Evolutionary conservation across 2,329 filamentous ascomycete genomes (phyloP).

Genomic region (Fusarium nurragi): DNA sequence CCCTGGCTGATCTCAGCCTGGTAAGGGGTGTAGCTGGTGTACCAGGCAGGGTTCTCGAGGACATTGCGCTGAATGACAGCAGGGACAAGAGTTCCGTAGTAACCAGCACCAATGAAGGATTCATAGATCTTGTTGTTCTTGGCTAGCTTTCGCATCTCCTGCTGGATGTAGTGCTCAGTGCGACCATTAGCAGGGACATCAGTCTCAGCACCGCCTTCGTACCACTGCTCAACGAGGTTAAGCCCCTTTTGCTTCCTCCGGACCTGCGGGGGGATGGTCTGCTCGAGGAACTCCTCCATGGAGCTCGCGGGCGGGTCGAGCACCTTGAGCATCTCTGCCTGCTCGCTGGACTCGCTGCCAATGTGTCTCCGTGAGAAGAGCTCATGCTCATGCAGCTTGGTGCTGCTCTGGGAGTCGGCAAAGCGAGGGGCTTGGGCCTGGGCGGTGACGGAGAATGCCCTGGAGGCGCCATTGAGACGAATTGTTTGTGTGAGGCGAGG

Average conservation of each 20-base stretch:
- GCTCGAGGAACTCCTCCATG: slow-evolving; percentile 83
- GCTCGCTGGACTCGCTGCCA: slow-evolving; percentile 75
- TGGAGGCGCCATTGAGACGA: slow-evolving; percentile 17
- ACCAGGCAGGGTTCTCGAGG: slow-evolving; percentile 93
- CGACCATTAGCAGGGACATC: slow-evolving; percentile 39
- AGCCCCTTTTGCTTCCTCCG: slow-evolving; percentile 42
- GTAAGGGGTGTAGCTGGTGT: slow-evolving; percentile 97
- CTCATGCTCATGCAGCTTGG: slow-evolving; percentile 39
- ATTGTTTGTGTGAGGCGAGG: slow-evolving; percentile 32
- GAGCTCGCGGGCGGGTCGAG: slow-evolving; percentile 78
- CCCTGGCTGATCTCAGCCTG: slow-evolving; percentile 98
- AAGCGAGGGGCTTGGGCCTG: slow-evolving; percentile 33
- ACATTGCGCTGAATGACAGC: slow-evolving; percentile 93
- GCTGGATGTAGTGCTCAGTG: slow-evolving; percentile 44
- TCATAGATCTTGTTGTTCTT: slow-evolving; percentile 55
- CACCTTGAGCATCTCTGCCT: slow-evolving; percentile 79
- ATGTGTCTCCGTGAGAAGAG: slow-evolving; percentile 84
- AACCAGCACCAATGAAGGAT: slow-evolving; percentile 86
- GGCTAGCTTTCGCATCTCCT: slow-evolving; percentile 68
- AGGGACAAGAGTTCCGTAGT: slow-evolving; percentile 85
- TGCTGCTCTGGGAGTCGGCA: slow-evolving; percentile 33
- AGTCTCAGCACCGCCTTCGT: slow-evolving; percentile 36
- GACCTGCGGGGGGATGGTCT: slow-evolving; percentile 84
- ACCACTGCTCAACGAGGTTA: slow-evolving; percentile 45
- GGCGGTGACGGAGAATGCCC: slow-evolving; percentile 32